These are phyloP conservation scores for Daldinia sp. DNA, from an alignment of 2,329 filamentous ascomycete genomes.

Conservation along the genomic window DNA sequence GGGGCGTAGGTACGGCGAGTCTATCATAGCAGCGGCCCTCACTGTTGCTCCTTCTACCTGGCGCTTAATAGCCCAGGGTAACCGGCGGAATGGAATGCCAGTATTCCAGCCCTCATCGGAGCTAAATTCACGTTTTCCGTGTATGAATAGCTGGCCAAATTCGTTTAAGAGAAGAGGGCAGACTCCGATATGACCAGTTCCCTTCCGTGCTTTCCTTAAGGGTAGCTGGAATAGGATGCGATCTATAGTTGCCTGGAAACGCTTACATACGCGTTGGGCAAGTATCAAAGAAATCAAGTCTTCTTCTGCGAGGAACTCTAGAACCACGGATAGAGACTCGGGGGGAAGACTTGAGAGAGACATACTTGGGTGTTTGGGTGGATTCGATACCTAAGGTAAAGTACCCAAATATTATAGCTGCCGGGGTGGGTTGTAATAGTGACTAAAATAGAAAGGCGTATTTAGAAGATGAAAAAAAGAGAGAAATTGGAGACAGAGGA, in stretches of 20 bases:
- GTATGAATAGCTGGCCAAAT: not conserved
- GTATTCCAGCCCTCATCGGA: not conserved
- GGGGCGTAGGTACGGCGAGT: slow-evolving; percentile 8
- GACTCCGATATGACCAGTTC: not conserved
- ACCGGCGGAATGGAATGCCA: not conserved
- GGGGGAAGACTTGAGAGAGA: slow-evolving; percentile 12
- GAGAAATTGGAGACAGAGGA: not conserved
- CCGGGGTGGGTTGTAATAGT: not conserved
- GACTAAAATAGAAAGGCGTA: not conserved
- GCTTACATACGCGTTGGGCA: slow-evolving; percentile 17
- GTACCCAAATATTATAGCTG: not conserved
- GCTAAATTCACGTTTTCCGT: not conserved
- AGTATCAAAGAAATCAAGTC: slow-evolving; percentile 18
- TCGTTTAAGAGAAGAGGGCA: not conserved
- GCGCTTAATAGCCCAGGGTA: slow-evolving; percentile 11
- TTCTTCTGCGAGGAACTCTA: slow-evolving; percentile 14
- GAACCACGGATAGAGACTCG: slow-evolving; percentile 14
- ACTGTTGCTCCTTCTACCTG: not conserved
- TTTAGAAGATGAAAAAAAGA: not conserved
- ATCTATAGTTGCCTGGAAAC: slow-evolving; percentile 7
- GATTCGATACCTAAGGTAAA: not conserved
- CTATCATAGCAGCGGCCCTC: not conserved
- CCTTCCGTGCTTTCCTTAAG: not conserved
- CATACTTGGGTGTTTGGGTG: not conserved
- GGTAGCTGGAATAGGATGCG: slow-evolving; percentile 5